These are phyloP conservation scores for Suillus subaureus DNA, from an alignment of 768 basidiomycete species.

Conservation along the genomic window DNA sequence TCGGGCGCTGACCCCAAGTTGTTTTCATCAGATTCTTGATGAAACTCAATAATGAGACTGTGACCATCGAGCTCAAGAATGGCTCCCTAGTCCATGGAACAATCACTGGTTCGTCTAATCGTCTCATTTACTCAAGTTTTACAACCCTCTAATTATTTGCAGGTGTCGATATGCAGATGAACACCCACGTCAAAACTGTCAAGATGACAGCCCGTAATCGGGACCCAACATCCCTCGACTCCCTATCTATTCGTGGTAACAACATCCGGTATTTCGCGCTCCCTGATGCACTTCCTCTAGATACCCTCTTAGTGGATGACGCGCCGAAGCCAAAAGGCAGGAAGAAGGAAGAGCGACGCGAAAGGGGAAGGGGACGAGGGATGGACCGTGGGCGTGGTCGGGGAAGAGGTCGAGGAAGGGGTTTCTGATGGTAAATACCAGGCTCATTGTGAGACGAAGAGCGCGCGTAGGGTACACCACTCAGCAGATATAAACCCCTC, in stretches of 20 bases:
- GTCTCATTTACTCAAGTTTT: background rate
- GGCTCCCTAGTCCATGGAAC: slow-evolving; percentile 96
- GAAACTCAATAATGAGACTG: slow-evolving; percentile 99
- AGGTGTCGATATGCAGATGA: slow-evolving; percentile 99
- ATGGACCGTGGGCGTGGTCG: slow-evolving; percentile 57
- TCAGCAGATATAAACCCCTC: background rate
- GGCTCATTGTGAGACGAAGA: background rate
- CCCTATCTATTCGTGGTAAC: slow-evolving; percentile 94
- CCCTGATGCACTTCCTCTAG: slow-evolving; percentile 95
- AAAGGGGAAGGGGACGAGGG: slow-evolving; percentile 58
- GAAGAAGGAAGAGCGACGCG: slow-evolving; percentile 84
- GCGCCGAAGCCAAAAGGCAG: slow-evolving; percentile 93
- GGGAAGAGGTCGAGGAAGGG: slow-evolving; percentile 52
- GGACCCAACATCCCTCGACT: slow-evolving; percentile 84
- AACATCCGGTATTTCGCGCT: slow-evolving; percentile 96
- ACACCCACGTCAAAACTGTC: slow-evolving; percentile 96
- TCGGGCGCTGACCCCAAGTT: slow-evolving; percentile 19
- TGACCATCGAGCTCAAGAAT: slow-evolving; percentile 97
- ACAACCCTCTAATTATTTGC: slow-evolving; percentile 16
- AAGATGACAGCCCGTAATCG: slow-evolving; percentile 94
- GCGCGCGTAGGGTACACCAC: background rate
- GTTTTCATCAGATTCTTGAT: slow-evolving; percentile 80
- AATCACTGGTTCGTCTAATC: slow-evolving; percentile 76
- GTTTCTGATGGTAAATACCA: slow-evolving; percentile 27
- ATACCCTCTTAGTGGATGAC: slow-evolving; percentile 96